Percentiles rank a stretch among this genome's conserved stretches.
phyloP scores from a whole-genome alignment of 164 flowering plant species.

The Sedum album region DNA sequence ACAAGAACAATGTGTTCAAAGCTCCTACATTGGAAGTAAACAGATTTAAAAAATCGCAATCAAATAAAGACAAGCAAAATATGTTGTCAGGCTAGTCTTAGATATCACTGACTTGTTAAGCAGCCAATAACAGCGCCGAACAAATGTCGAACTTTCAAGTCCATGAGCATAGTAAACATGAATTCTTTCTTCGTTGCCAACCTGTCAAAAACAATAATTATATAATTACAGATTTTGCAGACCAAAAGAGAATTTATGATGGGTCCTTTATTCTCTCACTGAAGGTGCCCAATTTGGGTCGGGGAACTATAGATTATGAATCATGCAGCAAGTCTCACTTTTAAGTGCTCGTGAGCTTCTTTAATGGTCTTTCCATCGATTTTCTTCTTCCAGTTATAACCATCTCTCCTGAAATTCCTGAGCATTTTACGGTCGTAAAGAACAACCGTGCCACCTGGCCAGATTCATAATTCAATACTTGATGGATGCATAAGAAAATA shows the following conservation, averaged over 20 bases:
- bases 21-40: background rate
- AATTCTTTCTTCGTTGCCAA: conserved; percentile 80
- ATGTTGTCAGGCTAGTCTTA: conserved; percentile 4
- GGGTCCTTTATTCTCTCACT: too few species aligned
- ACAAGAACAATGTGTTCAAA: too few species aligned
- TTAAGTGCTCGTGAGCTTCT: conserved; percentile 96
- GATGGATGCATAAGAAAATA: background rate
- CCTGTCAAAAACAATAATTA: conserved; percentile 33
- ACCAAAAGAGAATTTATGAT: background rate
- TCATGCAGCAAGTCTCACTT: conserved; percentile 29
- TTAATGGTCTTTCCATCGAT: conserved; percentile 94
- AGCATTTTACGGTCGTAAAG: conserved; percentile 84
- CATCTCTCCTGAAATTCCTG: conserved; percentile 89
- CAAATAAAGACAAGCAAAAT: background rate
- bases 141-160: conserved; percentile 72
- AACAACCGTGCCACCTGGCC: conserved; percentile 65
- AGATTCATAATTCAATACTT: background rate
- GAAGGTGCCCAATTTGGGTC: too few species aligned
- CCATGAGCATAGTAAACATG: conserved; percentile 99
- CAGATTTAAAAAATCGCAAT: background rate
- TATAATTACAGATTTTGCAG: background rate
- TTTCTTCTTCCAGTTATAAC: conserved; percentile 96
- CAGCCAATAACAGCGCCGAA: conserved; percentile 94
- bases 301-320: background rate
- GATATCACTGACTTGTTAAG: conserved; percentile 78